phyloP scores from a whole-genome alignment of 202 grass and related monocot genomes.

The Cymbopogon flexuosus region DNA sequence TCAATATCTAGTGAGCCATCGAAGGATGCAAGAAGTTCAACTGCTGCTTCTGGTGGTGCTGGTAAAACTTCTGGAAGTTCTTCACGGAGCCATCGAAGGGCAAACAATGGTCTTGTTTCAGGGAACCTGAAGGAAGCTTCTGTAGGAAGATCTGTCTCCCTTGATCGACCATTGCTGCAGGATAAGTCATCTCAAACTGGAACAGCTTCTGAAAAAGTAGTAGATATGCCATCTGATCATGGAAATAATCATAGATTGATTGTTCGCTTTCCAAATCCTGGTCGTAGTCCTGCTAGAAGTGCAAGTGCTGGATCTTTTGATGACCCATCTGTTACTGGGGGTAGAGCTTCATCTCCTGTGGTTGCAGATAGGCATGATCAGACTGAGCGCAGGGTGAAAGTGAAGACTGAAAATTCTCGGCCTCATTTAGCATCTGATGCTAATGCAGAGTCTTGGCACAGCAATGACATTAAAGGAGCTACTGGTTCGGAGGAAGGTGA shows the following conservation, averaged over 20 bases:
- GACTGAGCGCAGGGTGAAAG: conserved; percentile 56
- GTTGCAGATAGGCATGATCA: conserved; percentile 64
- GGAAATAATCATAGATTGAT: conserved; percentile 66
- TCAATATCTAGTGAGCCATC: conserved; percentile 73
- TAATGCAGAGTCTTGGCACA: conserved; percentile 64
- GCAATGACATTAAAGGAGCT: conserved; percentile 57
- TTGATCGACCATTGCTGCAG: conserved; percentile 41
- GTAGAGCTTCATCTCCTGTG: conserved; percentile 55
- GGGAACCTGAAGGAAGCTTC: conserved; percentile 54
- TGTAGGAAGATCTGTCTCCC: conserved; percentile 38
- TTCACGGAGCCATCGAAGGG: conserved; percentile 43
- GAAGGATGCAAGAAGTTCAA: conserved; percentile 79
- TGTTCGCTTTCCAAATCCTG: conserved; percentile 79
- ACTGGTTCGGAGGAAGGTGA: conserved; percentile 59
- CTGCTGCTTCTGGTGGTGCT: conserved; percentile 60
- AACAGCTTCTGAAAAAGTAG: conserved; percentile 51
- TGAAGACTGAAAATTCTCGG: conserved; percentile 44
- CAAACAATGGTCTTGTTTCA: conserved; percentile 57
- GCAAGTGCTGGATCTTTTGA: conserved; percentile 53
- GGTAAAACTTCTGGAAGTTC: conserved; percentile 52
- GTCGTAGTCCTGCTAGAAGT: conserved; percentile 63
- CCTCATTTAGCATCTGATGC: conserved; percentile 46
- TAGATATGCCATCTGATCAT: conserved; percentile 35
- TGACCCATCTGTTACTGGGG: conserved; percentile 52
- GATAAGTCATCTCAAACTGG: conserved; percentile 72